Percentiles rank a stretch among this genome's conserved stretches.
phyloP scores from a whole-genome alignment of 805 yeast species.

The Torulaspora gathmanii region DNA sequence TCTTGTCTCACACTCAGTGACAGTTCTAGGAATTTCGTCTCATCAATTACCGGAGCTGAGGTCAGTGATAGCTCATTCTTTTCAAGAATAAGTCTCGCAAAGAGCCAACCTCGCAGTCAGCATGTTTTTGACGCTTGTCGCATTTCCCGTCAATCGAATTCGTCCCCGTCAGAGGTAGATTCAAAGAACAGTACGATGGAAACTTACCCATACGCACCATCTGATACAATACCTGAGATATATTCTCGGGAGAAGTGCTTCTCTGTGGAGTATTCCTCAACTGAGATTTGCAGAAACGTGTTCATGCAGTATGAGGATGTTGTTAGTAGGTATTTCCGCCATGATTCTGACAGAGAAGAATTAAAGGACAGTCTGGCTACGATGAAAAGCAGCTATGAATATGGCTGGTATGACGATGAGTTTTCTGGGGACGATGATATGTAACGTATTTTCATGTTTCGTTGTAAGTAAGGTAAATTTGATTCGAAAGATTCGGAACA shows the following conservation, averaged over 20 bases:
- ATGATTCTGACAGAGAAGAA: conserved; percentile 50
- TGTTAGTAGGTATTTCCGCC: conserved; percentile 32
- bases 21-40: conserved; percentile 21
- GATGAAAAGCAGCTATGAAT: conserved; percentile 45
- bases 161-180: background rate
- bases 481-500: background rate
- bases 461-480: too few relatives aligned
- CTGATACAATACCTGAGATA: conserved; percentile 30
- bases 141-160: conserved; percentile 16
- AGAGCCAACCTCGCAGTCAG: conserved; percentile 5
- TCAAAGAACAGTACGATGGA: conserved; percentile 9
- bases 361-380: conserved; percentile 46
- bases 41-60: conserved; percentile 17
- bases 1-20: conserved; percentile 25
- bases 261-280: conserved; percentile 17
- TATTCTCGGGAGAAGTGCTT: conserved; percentile 14
- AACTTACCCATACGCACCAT: conserved; percentile 24
- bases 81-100: conserved; percentile 14
- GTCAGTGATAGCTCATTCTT: conserved; percentile 23
- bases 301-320: conserved; percentile 32
- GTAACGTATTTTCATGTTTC: background rate
- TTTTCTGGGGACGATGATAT: conserved; percentile 39
- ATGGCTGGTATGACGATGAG: conserved; percentile 48
- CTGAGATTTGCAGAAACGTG: conserved; percentile 31
- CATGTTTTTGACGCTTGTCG: conserved; percentile 23